Base-by-base conservation (phyloP, 805 yeast genomes). In the Saccharomycopsis guyanensis region DNA sequence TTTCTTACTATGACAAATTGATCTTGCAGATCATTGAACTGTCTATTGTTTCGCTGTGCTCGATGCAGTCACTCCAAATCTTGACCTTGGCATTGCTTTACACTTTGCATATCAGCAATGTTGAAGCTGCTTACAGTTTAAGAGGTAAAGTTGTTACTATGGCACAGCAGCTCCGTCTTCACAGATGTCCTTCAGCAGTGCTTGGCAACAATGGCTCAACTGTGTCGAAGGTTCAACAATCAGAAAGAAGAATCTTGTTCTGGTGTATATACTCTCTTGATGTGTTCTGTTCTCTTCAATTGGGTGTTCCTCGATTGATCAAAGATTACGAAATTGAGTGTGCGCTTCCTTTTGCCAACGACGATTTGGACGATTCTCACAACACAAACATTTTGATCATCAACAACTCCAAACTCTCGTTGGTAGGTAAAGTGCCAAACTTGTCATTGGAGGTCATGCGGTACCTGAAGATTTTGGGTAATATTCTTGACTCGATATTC, bases 181-280 rank as follows among this genome's bases (percentile, higher is more conserved):
- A 87, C 59, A 71, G 94, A 55, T 83, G 95, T 61, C 95, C 95
- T 7, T 79, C 89, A 3, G 91, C 91, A 0, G 88, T 86, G 3
- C 65, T 82, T 42, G 76, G 78, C 2, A 71, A 72, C n/a, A 71
- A 70, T 48, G 91, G 91, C 1, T 71, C 82, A 2, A 74, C 75
- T 29, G 75, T 83, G 38, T 73, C 80, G 20, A 75, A 72, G 53
- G 70, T 78, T 50, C 89, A 82, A 66, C 93, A 83, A 62, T 88
- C 89, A 52, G 86, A 85, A 58, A 71, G 96, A 52, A 75, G 95
- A 59, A 74, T 85, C 31, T 63, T 86, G 34, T 88, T 88, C 56
- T 88, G 96, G 96, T 78, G 86, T 52, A 75, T 81, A 38, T 87
- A 85, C 61, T 71, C 80, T 24, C 68, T 88, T 53, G 96, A 88